Evolutionary conservation across 345 rosid genomes (phyloP).

Genomic region (Salix exigua): DNA sequence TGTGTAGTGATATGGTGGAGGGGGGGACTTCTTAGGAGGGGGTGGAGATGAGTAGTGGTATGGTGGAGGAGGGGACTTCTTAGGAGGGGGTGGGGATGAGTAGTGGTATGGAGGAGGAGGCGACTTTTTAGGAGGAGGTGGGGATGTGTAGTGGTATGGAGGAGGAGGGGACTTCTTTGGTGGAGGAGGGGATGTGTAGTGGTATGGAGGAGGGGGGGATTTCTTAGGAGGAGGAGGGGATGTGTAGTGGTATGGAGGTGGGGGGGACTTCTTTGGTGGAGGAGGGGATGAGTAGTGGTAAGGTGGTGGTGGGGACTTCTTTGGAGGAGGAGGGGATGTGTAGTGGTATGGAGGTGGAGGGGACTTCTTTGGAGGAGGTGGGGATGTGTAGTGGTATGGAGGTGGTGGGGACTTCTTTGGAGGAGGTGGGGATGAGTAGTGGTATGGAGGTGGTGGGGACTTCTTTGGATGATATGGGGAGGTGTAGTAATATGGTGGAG

Average conservation of each 20-base stretch:
- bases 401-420: no score
- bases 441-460: no score
- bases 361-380: no score
- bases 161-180: neutral
- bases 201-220: neutral
- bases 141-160: conserved; percentile 6
- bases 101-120: conserved; percentile 13
- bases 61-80: neutral
- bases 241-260: neutral
- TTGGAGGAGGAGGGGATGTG: no score
- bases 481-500: no score
- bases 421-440: no score
- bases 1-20: neutral
- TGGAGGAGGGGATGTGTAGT: conserved; percentile 14
- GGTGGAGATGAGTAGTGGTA: conserved; percentile 3
- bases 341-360: no score
- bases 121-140: conserved; percentile 7
- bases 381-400: no score
- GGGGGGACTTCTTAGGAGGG: neutral
- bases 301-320: no score
- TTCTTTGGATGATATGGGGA: no score
- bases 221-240: no score
- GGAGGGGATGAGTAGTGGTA: no score
- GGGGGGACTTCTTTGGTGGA: conserved; percentile 2
- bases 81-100: conserved; percentile 4